A percentile compares a stretch with the other conserved stretches of the same genome.
These are phyloP conservation scores for Tolypocladium guangdongense DNA, from an alignment of 2,329 filamentous ascomycete species.

Conservation along the genomic window DNA sequence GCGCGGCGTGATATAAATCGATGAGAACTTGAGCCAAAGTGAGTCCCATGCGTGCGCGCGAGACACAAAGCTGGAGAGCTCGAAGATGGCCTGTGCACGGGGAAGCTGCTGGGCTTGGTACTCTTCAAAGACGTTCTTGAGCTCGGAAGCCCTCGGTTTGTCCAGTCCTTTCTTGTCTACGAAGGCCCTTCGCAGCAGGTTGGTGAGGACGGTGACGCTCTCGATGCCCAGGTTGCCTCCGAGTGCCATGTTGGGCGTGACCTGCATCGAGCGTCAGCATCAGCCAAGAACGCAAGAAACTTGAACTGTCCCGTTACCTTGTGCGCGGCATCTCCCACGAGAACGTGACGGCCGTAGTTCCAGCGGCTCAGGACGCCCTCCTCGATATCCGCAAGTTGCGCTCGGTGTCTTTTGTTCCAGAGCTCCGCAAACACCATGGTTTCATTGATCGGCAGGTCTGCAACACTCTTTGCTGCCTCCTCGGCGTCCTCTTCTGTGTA, in stretches of 20 bases:
- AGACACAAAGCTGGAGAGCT: background rate
- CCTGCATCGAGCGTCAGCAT: background rate
- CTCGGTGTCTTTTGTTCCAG: conserved; percentile 11
- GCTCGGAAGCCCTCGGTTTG: too few species aligned
- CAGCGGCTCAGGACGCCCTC: conserved; percentile 20
- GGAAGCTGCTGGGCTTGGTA: too few species aligned
- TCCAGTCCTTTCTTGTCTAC: background rate
- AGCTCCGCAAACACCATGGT: conserved; percentile 21
- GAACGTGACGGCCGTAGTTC: conserved; percentile 17
- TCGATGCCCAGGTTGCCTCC: conserved; percentile 20
- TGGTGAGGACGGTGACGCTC: conserved; percentile 11
- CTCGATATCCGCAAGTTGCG: conserved; percentile 16
- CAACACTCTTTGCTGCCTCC: conserved; percentile 12
- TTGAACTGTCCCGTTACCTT: conserved; percentile 15
- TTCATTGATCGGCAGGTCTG: conserved; percentile 14
- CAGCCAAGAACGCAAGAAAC: background rate
- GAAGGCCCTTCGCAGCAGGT: conserved; percentile 8
- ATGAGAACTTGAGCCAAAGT: background rate
- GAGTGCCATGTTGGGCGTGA: conserved; percentile 13
- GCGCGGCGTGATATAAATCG: background rate
- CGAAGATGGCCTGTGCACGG: too few species aligned
- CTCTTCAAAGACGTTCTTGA: too few species aligned
- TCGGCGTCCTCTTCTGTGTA: conserved; percentile 18
- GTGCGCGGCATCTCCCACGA: conserved; percentile 22
- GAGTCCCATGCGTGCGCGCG: background rate